These are phyloP conservation scores for Ceratocystis colombiana DNA, from an alignment of 2,329 filamentous ascomycete species.

Conservation along the genomic window DNA sequence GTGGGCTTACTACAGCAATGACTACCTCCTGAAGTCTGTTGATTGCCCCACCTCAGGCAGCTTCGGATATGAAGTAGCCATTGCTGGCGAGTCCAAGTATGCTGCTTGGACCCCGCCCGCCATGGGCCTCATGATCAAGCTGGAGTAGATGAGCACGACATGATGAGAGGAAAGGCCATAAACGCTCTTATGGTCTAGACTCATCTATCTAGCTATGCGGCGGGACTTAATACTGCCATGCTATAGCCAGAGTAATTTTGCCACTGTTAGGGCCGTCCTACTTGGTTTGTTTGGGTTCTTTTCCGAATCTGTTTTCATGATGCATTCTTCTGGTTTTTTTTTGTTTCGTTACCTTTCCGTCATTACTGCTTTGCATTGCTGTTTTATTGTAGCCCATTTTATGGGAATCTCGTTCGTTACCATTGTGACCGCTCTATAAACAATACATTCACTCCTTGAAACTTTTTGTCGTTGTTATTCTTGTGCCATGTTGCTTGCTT, in stretches of 20 bases:
- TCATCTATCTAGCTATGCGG: background rate
- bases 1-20: constrained; percentile 23
- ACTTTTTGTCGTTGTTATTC: too few relatives aligned
- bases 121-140: constrained; percentile 21
- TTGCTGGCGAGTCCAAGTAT: constrained; percentile 20
- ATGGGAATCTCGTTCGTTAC: too few relatives aligned
- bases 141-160: background rate
- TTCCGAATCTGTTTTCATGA: background rate
- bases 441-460: too few relatives aligned
- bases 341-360: background rate
- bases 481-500: too few relatives aligned
- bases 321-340: background rate
- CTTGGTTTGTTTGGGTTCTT: background rate
- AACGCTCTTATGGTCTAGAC: background rate
- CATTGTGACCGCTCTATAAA: too few relatives aligned
- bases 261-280: background rate
- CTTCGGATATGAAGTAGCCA: constrained; percentile 24
- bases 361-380: background rate
- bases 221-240: background rate
- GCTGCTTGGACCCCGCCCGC: constrained; percentile 12
- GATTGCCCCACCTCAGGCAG: constrained; percentile 17
- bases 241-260: background rate
- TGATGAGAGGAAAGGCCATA: background rate
- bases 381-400: too few relatives aligned
- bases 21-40: background rate